These are phyloP conservation scores for Trapa incisa DNA, from an alignment of 345 rosid species.

Conservation along the genomic window DNA sequence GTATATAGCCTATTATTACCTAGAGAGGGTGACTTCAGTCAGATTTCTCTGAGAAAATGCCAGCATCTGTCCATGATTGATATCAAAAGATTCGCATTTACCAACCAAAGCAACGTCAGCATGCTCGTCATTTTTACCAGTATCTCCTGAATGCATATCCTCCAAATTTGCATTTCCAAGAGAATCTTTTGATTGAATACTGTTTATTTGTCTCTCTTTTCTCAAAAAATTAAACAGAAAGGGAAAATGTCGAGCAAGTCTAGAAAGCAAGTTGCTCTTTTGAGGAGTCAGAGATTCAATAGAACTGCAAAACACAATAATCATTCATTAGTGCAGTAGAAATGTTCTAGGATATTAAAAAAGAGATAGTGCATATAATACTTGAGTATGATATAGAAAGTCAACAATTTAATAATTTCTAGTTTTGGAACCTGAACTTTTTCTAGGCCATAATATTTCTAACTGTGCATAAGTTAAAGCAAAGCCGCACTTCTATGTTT, in stretches of 20 bases:
- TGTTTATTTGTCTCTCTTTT: slow-evolving; percentile 22
- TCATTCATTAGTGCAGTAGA: neutral
- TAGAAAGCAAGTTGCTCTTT: slow-evolving; percentile 46
- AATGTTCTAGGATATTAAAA: neutral
- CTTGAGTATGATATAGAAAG: neutral
- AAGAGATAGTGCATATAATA: neutral
- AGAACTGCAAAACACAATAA: slow-evolving; percentile 23
- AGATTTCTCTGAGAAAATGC: slow-evolving; percentile 15
- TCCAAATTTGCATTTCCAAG: slow-evolving; percentile 9
- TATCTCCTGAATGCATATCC: slow-evolving; percentile 14
- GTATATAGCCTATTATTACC: slow-evolving; percentile 20
- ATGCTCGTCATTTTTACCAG: slow-evolving; percentile 13
- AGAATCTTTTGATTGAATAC: slow-evolving; percentile 16
- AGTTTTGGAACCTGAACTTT: neutral
- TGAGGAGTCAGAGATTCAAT: slow-evolving; percentile 19
- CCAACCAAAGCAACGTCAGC: slow-evolving; percentile 13
- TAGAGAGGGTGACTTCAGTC: slow-evolving; percentile 14
- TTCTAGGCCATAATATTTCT: neutral
- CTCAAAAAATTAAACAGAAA: slow-evolving; percentile 43
- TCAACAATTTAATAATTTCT: neutral
- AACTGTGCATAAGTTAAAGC: neutral
- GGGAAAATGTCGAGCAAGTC: slow-evolving; percentile 51
- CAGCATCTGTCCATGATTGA: slow-evolving; percentile 22
- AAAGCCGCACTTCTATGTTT: neutral
- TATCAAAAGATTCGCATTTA: slow-evolving; percentile 18